Conservation (phyloP, 2,329 filamentous ascomycete species). For the Colletotrichum simmondsii region DNA sequence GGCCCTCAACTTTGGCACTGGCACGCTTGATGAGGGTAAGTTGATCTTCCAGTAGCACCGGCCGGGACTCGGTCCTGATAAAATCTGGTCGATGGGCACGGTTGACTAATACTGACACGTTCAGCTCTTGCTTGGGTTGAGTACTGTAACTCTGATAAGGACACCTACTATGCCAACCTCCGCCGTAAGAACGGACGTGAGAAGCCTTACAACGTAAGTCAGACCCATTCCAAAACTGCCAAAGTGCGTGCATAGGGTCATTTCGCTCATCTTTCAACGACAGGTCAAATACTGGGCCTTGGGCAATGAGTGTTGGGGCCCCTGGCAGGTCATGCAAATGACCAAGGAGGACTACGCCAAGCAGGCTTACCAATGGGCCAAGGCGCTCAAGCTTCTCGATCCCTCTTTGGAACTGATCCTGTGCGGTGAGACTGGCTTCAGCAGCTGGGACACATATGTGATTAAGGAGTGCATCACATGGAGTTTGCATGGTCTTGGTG, state of each 20-base stretch:
- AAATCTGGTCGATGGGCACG: not conserved
- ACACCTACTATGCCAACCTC: conserved; percentile 86
- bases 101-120: not conserved
- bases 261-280: not conserved
- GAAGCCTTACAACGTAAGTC: conserved; percentile 73
- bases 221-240: not conserved
- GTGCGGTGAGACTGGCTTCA: conserved; percentile 77
- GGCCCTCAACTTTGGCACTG: conserved; percentile 84
- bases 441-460: conserved; percentile 79
- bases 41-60: not conserved
- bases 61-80: not conserved
- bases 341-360: conserved; percentile 77
- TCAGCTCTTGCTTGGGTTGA: conserved; percentile 80
- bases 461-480: conserved; percentile 72
- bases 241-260: not conserved
- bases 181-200: conserved; percentile 79
- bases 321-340: conserved; percentile 75
- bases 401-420: conserved; percentile 77
- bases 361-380: conserved; percentile 77
- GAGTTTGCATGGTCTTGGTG: conserved; percentile 46
- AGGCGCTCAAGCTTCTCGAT: conserved; percentile 77
- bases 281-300: conserved; percentile 85
- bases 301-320: conserved; percentile 79
- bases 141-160: conserved; percentile 83
- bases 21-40: conserved; percentile 57